Percentiles rank a stretch among this genome's conserved stretches.
Conservation (phyloP, 371 early-diverging fungal genomes). For the Rhizopus sp. region DNA sequence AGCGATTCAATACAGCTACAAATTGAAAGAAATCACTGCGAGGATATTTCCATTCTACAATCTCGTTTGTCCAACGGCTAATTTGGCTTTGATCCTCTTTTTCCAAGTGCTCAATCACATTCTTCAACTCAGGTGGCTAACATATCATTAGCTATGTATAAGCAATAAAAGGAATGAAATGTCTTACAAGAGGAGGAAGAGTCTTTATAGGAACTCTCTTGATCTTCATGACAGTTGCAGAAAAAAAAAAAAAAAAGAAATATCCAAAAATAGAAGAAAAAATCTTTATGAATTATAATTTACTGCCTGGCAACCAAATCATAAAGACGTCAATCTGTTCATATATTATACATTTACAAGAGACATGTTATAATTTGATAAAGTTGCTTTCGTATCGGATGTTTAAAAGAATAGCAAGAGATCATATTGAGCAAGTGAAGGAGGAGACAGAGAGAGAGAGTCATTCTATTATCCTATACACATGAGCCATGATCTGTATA, state of each 20-base stretch:
- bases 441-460: too few relatives aligned
- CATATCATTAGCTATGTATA: neutral
- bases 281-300: too few relatives aligned
- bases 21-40: slow-evolving; percentile 94
- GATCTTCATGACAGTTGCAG: slow-evolving; percentile 13
- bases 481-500: too few relatives aligned
- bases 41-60: slow-evolving; percentile 74
- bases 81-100: slow-evolving; percentile 60
- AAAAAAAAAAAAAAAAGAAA: slow-evolving; percentile 10
- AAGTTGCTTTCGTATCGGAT: too few relatives aligned
- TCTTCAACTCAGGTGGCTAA: slow-evolving; percentile 51
- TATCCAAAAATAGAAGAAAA: neutral
- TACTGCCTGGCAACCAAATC: too few relatives aligned
- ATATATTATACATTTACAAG: too few relatives aligned
- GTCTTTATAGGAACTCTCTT: slow-evolving; percentile 17
- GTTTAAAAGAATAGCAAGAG: too few relatives aligned
- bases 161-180: neutral
- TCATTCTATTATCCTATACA: too few relatives aligned
- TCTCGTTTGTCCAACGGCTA: slow-evolving; percentile 44
- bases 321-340: too few relatives aligned
- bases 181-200: slow-evolving; percentile 13
- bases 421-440: too few relatives aligned
- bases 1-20: slow-evolving; percentile 92
- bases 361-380: too few relatives aligned
- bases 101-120: slow-evolving; percentile 53